Base-by-base conservation (phyloP, 2,329 filamentous ascomycete genomes). In the Scedosporium aurantiacum region DNA sequence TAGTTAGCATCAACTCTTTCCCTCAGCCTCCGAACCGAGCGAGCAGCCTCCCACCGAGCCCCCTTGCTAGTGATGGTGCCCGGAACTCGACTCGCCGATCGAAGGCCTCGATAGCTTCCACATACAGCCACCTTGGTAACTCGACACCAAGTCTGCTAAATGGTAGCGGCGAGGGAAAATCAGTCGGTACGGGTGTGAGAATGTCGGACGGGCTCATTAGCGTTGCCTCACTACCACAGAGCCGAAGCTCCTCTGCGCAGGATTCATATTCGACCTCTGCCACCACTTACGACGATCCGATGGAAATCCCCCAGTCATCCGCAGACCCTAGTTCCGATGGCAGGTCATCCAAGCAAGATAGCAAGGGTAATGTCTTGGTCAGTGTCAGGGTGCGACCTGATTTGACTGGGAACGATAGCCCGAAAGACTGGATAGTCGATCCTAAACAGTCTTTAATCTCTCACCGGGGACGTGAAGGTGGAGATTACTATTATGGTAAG, bases 361-460 rank as follows among this genome's bases (percentile, higher is more conserved):
- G 82, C 61, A 97, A 96, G 73, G 94, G 94, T 59, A 99, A 99
- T 70, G 93, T 99, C 14, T 75, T 97, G 64, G 93, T 99, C 67
- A 97, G 94, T 71, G 92, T 99, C 43, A 85, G 94, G 70, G 92
- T 97, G 50, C 84, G 94, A 37, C 94, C 94, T 32, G 92, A 97
- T 75, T 81, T 84, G 3, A 83, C 80, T 25, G 78, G 79, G n/a
- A 83, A 81, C 61, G 83, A 83, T 54, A 78, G 79, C 62, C 73
- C 83, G 63, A 76, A 83, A 6, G 94, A 97, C 70, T 99, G 93
- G 94, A 83, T 91, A 78, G 88, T 99, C 3, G 92, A 97, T 71
- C 88, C 89, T 37, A 86, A 91, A 68, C 86, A 86, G 68, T 88
- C 90, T 18, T 76, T 95, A 43, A 88, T 99, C 61, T 83, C 89